Evolutionary conservation across 2,329 filamentous ascomycete species (phyloP).

Genomic region (Septoria petroselini): DNA sequence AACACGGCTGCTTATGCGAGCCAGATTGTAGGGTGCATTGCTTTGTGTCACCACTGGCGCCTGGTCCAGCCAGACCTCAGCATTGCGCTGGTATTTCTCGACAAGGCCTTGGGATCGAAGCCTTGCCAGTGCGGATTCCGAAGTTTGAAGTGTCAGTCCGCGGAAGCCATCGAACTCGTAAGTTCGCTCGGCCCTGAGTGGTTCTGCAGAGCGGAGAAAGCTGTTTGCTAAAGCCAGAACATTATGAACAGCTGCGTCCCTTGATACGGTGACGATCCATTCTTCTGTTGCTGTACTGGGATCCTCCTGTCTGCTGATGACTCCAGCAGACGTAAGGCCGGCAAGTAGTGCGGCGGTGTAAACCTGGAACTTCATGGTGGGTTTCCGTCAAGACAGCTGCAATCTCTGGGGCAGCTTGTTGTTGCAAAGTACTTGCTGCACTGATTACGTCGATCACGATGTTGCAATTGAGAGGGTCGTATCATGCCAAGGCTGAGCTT

Average conservation of each 20-base stretch:
- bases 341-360: conserved; percentile 20
- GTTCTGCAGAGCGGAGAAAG: conserved; percentile 10
- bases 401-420: too few relatives aligned
- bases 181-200: conserved; percentile 29
- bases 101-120: conserved; percentile 27
- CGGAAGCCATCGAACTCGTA: conserved; percentile 42
- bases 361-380: conserved; percentile 15
- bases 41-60: conserved; percentile 40
- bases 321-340: conserved; percentile 21
- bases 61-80: conserved; percentile 39
- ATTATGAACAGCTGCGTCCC: conserved; percentile 19
- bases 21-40: conserved; percentile 42
- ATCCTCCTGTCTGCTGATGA: conserved; percentile 16
- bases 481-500: neutral
- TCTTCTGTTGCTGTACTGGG: conserved; percentile 16
- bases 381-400: neutral
- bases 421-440: neutral
- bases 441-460: neutral
- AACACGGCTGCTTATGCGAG: conserved; percentile 39
- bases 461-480: neutral
- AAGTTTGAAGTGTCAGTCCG: conserved; percentile 39
- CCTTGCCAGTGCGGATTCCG: conserved; percentile 35
- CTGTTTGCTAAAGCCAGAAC: conserved; percentile 13
- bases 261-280: conserved; percentile 25
- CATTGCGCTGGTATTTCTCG: conserved; percentile 40